Conservation (phyloP, 2,329 filamentous ascomycete genomes). For the Apiospora koreana region DNA sequence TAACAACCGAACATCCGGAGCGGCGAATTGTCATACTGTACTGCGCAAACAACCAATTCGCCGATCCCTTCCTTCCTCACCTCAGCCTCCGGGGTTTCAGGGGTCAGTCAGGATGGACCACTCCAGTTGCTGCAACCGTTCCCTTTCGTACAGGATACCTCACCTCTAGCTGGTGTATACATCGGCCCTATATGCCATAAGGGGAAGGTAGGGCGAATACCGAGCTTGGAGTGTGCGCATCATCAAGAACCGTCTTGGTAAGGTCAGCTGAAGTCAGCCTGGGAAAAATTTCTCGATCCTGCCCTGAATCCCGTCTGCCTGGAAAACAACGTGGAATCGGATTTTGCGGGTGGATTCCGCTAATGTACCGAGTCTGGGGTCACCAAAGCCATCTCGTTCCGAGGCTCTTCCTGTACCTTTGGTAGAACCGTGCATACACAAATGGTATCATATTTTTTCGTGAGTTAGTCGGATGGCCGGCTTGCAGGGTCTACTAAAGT, state of each 20-base stretch:
- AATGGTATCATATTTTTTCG: background rate
- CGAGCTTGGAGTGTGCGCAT: background rate
- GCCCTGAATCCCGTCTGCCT: background rate
- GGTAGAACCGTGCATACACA: background rate
- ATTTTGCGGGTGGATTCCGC: background rate
- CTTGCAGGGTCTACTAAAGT: background rate
- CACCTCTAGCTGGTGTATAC: background rate
- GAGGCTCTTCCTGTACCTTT: background rate
- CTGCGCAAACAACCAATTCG: background rate
- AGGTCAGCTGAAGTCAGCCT: background rate
- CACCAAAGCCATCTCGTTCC: background rate
- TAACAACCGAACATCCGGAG: background rate
- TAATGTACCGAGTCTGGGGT: background rate
- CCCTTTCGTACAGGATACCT: background rate
- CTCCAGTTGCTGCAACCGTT: background rate
- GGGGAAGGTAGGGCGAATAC: background rate
- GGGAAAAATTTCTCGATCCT: background rate
- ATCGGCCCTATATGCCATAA: background rate
- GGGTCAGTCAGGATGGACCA: background rate
- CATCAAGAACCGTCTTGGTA: background rate
- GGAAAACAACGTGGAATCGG: background rate
- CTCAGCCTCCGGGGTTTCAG: background rate
- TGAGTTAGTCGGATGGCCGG: background rate
- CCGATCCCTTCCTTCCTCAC: background rate
- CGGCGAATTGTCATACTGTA: background rate